These are phyloP conservation scores for Trichoderma virens DNA, from an alignment of 495 filamentous ascomycete genomes.

Conservation along the genomic window DNA sequence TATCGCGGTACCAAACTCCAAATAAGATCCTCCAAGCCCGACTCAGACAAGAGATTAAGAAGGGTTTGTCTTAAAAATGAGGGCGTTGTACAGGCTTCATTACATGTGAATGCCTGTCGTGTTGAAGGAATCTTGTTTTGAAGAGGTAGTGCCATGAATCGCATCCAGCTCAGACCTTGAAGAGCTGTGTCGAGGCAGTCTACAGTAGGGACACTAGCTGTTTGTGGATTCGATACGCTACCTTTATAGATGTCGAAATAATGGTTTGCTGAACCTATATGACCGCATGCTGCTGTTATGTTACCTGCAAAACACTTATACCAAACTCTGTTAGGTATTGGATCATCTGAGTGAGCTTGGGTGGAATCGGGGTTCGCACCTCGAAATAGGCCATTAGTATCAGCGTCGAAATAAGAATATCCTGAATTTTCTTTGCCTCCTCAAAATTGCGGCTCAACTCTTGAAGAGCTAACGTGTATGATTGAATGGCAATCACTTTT, in stretches of 20 bases:
- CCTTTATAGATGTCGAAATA: not conserved
- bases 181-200: not conserved
- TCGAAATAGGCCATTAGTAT: conserved; percentile 9
- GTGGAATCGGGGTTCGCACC: not conserved
- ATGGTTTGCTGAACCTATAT: not conserved
- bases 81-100: not conserved
- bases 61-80: not conserved
- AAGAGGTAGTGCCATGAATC: not conserved
- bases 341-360: not conserved
- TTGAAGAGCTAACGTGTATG: not conserved
- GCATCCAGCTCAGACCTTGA: not conserved
- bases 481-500: conserved; percentile 5
- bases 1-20: not conserved
- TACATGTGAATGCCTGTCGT: not conserved
- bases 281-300: not conserved
- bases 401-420: not conserved
- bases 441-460: not conserved
- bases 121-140: not conserved
- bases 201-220: not conserved
- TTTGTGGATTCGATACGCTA: not conserved
- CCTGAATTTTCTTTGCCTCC: not conserved
- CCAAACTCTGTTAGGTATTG: not conserved
- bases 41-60: not conserved
- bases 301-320: not conserved
- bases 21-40: not conserved